Evolutionary conservation across 352 stramenopile species (phyloP).

Genomic region (Phytophthora rubi): DNA sequence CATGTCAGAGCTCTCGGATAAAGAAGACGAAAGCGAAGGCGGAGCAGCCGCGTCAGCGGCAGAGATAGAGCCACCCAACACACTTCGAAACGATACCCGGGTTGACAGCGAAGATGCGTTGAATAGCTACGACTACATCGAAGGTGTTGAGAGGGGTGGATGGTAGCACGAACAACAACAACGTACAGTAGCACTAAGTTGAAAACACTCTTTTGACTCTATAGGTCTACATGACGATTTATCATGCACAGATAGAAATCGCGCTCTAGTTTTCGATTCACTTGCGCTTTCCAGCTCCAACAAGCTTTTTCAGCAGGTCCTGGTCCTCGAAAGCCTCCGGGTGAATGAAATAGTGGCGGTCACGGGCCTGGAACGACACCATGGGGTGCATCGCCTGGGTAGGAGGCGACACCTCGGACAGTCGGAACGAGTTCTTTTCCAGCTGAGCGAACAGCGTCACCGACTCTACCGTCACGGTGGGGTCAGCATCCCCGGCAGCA

Average conservation of each 20-base stretch:
- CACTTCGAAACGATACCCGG: conserved; percentile 50
- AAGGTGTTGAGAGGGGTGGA: conserved; percentile 60
- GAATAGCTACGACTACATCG: conserved; percentile 88
- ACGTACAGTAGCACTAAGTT: background rate
- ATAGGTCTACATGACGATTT: background rate
- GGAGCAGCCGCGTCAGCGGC: conserved; percentile 1
- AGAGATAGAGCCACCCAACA: conserved; percentile 14
- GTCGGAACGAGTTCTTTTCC: conserved; percentile 56
- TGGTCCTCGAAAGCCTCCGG: conserved; percentile 72
- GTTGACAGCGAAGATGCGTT: conserved; percentile 72
- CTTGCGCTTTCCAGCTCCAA: conserved; percentile 30
- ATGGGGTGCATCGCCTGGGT: conserved; percentile 83
- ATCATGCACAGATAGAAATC: background rate
- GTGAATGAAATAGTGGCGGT: conserved; percentile 82
- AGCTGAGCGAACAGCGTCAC: conserved; percentile 73
- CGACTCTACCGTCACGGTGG: conserved; percentile 69
- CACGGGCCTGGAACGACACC: conserved; percentile 78
- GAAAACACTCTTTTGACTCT: background rate
- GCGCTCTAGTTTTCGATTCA: conserved; percentile 8
- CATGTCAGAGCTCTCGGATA: conserved; percentile 59
- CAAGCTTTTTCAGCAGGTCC: conserved; percentile 60
- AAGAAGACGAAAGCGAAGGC: conserved; percentile 42
- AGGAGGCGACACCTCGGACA: conserved; percentile 65
- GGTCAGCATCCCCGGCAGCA: conserved; percentile 27
- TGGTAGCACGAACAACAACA: conserved; percentile 33